Evolutionary conservation across 257 asterid genomes (phyloP).

Genomic region (Echium plantagineum): DNA sequence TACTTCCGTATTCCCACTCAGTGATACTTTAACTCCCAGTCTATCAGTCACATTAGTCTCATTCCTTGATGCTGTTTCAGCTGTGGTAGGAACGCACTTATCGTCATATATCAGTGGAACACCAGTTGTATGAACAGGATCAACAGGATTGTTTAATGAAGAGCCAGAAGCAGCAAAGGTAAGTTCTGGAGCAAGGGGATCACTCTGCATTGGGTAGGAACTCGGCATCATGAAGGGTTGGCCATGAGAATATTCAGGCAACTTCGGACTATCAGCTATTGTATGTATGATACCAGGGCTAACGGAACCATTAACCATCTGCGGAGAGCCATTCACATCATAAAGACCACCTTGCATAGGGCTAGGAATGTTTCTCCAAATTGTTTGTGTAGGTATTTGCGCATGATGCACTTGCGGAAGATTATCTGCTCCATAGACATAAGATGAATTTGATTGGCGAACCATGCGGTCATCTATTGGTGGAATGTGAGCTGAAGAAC

Average conservation of each 20-base stretch:
- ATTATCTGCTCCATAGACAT: conserved; percentile 51
- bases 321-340: conserved; percentile 47
- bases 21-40: conserved; percentile 15
- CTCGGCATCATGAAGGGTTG: conserved; percentile 33
- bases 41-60: conserved; percentile 18
- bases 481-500: conserved; percentile 45
- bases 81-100: conserved; percentile 17
- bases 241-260: conserved; percentile 42
- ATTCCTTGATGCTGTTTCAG: conserved; percentile 21
- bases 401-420: conserved; percentile 54
- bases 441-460: conserved; percentile 48
- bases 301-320: conserved; percentile 46
- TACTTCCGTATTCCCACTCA: conserved; percentile 25
- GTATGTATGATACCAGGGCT: conserved; percentile 41
- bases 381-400: conserved; percentile 43
- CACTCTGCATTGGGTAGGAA: conserved; percentile 30
- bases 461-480: conserved; percentile 52
- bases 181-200: conserved; percentile 25
- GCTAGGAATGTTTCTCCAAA: conserved; percentile 67
- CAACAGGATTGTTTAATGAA: conserved; percentile 16
- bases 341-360: conserved; percentile 46
- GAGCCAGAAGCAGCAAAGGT: conserved; percentile 23
- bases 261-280: conserved; percentile 42
- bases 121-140: conserved; percentile 24
- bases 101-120: conserved; percentile 23